These are phyloP conservation scores for Rugonectria rugulosa DNA, from an alignment of 2,329 filamentous ascomycete genomes.

Conservation along the genomic window DNA sequence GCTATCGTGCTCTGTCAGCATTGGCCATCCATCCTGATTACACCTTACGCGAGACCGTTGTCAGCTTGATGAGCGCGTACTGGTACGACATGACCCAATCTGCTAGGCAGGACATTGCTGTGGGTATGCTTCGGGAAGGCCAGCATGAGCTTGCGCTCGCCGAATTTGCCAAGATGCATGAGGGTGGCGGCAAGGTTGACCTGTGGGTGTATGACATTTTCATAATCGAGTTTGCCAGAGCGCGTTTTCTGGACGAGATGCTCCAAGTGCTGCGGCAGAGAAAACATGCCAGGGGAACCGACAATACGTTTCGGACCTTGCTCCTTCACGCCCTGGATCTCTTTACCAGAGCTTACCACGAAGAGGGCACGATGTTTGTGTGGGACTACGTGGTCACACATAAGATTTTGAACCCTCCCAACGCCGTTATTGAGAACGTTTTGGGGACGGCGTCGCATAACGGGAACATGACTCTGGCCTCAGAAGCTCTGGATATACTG, in stretches of 20 bases:
- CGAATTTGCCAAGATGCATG: slow-evolving; percentile 71
- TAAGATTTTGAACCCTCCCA: slow-evolving; percentile 54
- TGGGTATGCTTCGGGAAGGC: slow-evolving; percentile 80
- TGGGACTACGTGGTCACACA: slow-evolving; percentile 72
- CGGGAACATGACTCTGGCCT: slow-evolving; percentile 73
- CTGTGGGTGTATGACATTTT: slow-evolving; percentile 83
- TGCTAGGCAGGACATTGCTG: slow-evolving; percentile 71
- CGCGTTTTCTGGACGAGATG: slow-evolving; percentile 80
- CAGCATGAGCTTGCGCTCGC: slow-evolving; percentile 83
- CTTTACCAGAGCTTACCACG: slow-evolving; percentile 71
- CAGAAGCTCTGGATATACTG: slow-evolving; percentile 68
- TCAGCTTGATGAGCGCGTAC: slow-evolving; percentile 75
- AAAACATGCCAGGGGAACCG: slow-evolving; percentile 43
- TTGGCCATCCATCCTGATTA: slow-evolving; percentile 89
- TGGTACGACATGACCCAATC: slow-evolving; percentile 65
- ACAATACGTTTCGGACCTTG: slow-evolving; percentile 56
- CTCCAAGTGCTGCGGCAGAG: slow-evolving; percentile 71
- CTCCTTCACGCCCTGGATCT: slow-evolving; percentile 79
- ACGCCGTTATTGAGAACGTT: slow-evolving; percentile 71
- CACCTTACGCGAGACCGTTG: slow-evolving; percentile 72
- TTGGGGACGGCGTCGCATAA: slow-evolving; percentile 75
- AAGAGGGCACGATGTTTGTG: slow-evolving; percentile 70
- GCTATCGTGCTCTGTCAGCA: slow-evolving; percentile 75
- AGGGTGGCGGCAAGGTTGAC: slow-evolving; percentile 62
- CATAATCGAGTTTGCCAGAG: slow-evolving; percentile 74